Evolutionary conservation across 352 stramenopile species (phyloP), one percentile per base, ranked within the genome.

Genomic region (Thraustochytrium striatum): DNA sequence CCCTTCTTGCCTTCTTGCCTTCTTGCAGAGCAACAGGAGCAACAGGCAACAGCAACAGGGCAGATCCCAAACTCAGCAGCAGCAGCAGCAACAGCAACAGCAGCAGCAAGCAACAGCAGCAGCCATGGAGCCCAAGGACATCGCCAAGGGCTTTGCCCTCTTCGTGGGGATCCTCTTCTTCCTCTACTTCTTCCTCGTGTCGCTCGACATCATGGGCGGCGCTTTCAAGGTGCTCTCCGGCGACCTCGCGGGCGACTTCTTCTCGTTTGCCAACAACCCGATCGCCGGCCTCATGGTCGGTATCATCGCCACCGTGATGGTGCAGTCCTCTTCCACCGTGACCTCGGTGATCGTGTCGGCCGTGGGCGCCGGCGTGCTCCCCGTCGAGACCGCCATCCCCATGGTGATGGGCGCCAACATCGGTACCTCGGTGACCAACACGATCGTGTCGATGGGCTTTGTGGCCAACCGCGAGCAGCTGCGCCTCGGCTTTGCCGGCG

Each of bases 391-490:
- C 72, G 91, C 85, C 30, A 93, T 95, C 73, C 94, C 90, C 72
- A 90, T 96, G 78, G 86, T 96, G 72, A 95, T 96, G 90, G 91
- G 91, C 28, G 90, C 91, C 57, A 96, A 95, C 83, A 90, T 92
- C 68, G 92, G 91, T 61, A 93, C 89, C 1, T 90, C 88, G 47
- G 89, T 95, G 36, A 95, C 90, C 44, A 94, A 90, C 78, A 94
- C 91, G 55, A 95, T 95, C 82, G 90, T 96, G 38, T 87, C 91
- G 25, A 92, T 95, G 78, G 91, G 87, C 33, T 90, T 95, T 50
- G 89, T 95, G 61, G 86, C 85, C 69, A 86, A 94, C 80, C 83
- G 83, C 32, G 84, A 72, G n/a, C 82, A 89, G 38, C 88, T 92
- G 80, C 85, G 92, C 79, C 85, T 87, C 32, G 87, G 86, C 88